Conservation (phyloP, 495 filamentous ascomycete species). For the Recurvomyces mirabilis region DNA sequence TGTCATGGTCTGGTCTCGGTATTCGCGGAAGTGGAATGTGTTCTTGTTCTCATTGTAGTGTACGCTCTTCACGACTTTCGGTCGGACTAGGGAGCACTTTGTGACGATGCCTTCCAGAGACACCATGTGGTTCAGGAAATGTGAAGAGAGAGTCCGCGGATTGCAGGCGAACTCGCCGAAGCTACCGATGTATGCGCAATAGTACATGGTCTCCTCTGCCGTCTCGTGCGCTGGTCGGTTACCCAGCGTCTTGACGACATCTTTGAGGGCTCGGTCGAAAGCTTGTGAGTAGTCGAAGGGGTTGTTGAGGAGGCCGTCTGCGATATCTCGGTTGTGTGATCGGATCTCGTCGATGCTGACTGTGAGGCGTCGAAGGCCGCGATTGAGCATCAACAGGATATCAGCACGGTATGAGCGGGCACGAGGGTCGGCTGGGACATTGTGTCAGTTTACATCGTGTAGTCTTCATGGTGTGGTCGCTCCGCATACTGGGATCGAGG, state of each 20-base stretch:
- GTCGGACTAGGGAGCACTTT: slow-evolving; percentile 85
- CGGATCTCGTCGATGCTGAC: slow-evolving; percentile 92
- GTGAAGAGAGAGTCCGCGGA: slow-evolving; percentile 78
- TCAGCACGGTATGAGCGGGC: slow-evolving; percentile 71
- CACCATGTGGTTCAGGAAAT: slow-evolving; percentile 88
- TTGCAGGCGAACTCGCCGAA: slow-evolving; percentile 95
- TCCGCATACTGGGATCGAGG: slow-evolving; percentile 64
- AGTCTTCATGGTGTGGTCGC: slow-evolving; percentile 3
- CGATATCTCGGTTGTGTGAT: slow-evolving; percentile 75
- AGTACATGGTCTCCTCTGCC: slow-evolving; percentile 62
- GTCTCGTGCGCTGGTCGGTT: slow-evolving; percentile 50
- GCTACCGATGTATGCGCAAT: slow-evolving; percentile 87
- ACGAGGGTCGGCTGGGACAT: slow-evolving; percentile 41
- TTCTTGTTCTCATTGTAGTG: slow-evolving; percentile 82
- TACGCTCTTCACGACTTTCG: slow-evolving; percentile 95
- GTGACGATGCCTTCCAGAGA: slow-evolving; percentile 97
- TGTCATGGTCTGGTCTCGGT: slow-evolving; percentile 92
- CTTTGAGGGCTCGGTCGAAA: slow-evolving; percentile 81
- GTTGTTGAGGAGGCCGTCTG: slow-evolving; percentile 69
- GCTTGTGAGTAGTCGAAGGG: slow-evolving; percentile 83
- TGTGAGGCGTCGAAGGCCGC: slow-evolving; percentile 59
- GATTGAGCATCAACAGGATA: slow-evolving; percentile 87
- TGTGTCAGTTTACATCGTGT: background rate
- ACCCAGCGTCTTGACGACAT: slow-evolving; percentile 66
- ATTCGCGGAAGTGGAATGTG: slow-evolving; percentile 74